Percentiles rank a stretch among this genome's conserved stretches.
phyloP scores from a whole-genome alignment of 371 early-diverging fungal species.

The Mucor circinelloides region DNA sequence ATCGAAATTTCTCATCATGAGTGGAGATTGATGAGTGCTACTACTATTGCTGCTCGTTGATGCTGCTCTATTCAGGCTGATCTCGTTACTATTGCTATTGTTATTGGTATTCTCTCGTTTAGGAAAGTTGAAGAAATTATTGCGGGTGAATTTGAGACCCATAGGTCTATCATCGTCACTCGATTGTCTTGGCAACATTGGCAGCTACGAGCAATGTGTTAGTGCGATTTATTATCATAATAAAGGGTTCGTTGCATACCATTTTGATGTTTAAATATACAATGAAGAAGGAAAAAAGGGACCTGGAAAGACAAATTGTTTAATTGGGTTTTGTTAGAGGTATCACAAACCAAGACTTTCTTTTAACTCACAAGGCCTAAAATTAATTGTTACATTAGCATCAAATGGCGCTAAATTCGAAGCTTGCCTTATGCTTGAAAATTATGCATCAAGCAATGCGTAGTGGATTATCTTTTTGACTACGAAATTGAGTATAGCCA shows the following conservation, averaged over 20 bases:
- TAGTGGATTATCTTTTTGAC: neutral
- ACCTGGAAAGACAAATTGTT: neutral
- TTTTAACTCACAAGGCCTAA: neutral
- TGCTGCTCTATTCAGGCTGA: constrained; percentile 1
- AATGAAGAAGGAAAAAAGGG: neutral
- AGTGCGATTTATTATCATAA: too few species aligned
- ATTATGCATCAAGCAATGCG: neutral
- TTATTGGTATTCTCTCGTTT: constrained; percentile 5
- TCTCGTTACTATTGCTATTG: neutral
- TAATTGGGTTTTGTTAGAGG: neutral
- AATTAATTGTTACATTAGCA: neutral
- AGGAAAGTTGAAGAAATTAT: constrained; percentile 22
- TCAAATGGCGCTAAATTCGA: neutral
- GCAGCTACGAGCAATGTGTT: constrained; percentile 6
- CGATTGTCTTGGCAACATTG: constrained; percentile 23
- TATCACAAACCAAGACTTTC: constrained; percentile 2
- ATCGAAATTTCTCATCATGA: constrained; percentile 6
- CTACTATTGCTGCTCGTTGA: neutral
- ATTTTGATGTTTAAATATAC: neutral
- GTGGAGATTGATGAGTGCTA: neutral
- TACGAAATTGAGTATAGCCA: too few species aligned
- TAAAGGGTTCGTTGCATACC: neutral
- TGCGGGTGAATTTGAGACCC: constrained; percentile 28
- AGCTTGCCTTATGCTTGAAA: neutral
- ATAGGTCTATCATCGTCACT: constrained; percentile 31